Evolutionary conservation across 176 grass and related monocot species (phyloP), one percentile per base, ranked within the genome.

Genomic region (Oryza meridionalis): DNA sequence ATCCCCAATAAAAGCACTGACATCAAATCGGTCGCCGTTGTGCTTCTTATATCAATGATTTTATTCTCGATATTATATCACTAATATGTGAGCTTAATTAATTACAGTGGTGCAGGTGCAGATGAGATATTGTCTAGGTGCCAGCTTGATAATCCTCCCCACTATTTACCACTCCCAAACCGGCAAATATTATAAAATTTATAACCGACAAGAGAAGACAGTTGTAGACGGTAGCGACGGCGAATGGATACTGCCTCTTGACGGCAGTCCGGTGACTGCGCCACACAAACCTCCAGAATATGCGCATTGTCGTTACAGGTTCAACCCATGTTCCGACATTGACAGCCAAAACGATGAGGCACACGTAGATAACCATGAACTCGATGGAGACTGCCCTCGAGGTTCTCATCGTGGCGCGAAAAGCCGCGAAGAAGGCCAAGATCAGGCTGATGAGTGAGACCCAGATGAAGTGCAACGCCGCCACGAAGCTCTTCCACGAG

Each of bases 341-440:
- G 6, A 0, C 0, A 2, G 8, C 3, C 19, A 84, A 25, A 25
- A 4, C 0, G 0, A 0, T 0, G 21, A 26, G 4, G 9, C 0
- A 1, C 0, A 19, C 0, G 53, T 33, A 35, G 15, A 77, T 44
- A 11, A 4, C 11, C 2, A 2, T 50, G 9, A 9, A 2, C 1
- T 8, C 7, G 7, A 38, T 0, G 49, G 5, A 17, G 15, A 27
- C 22, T 3, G 10, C n/a, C 25, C 7, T 9, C 7, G 7, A 40
- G 38, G 1, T 31, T 3, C 38, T 8, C 38, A 26, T 5, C 13
- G 55, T 6, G 3, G 31, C n/a, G 0, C 0, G 0, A 0, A 37
- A 2, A 26, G 84, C 76, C 2, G 24, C n/a, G 8, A 33, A 75
- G 16, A 86, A 81, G 7, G 77, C 77, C 7, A 86, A 6, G 11